Base-by-base conservation (phyloP, 2,329 filamentous ascomycete species). In the Aspergillus sp. region DNA sequence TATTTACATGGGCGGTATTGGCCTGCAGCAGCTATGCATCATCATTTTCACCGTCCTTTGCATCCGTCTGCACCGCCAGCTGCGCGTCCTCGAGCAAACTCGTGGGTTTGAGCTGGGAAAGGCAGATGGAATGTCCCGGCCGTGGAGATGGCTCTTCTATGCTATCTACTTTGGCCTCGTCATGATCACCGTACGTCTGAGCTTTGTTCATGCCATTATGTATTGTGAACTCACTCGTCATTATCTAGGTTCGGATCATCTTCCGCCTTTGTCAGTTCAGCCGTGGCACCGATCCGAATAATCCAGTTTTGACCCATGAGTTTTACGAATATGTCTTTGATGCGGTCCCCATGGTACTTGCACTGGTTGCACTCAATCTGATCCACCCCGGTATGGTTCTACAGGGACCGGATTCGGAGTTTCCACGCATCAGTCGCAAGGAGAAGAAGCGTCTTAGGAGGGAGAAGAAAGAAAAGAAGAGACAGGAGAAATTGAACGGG, bases 221-320 rank as follows among this genome's bases (percentile, higher is more conserved):
- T 1, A 30, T 30, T 30, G 2, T 16, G 10, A 4, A 2, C 19
- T 19, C 7, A 43, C 40, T 24, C 19, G 11, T 1, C 14, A 11
- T 45, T 3, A 10, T 4, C 11, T 43, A 81, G 74, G 64, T 77
- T 24, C 79, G 83, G 32, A 85, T 86, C 63, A 77, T 84, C 56
- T 87, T 80, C 67, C 81, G 83, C 26, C 72, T 87, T 2, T 66
- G 74, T 48, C 82, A 87, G 63, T 86, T 83, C 14, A 71, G 75
- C 1, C 73, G 87, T 16, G 67, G 70, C 9, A 74, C 73, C 7
- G 68, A 73, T 4, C 14, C 19, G 6, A 87, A 86, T 64, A 83
- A 88, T 60, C 69, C 84, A 33, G 76, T 88, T 50, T 75, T 87
- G 7, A 87, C 86, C 59, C 76, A 89, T 50, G 80, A 87, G 57